Evolutionary conservation across 441 rosid genomes (phyloP).

Genomic region (Arabidopsis lyrata): DNA sequence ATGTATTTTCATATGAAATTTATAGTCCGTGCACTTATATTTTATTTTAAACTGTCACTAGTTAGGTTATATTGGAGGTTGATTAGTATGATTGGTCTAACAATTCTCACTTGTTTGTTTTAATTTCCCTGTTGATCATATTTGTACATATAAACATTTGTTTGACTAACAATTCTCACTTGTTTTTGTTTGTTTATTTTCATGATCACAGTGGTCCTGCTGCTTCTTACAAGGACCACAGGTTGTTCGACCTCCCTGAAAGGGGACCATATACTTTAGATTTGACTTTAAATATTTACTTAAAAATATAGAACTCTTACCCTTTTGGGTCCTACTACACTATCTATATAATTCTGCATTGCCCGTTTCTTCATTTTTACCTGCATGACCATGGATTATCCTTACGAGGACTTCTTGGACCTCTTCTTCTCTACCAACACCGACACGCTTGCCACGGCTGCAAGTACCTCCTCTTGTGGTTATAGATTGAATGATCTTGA

Average conservation of each 20-base stretch:
- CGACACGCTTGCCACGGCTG: constrained; percentile 48
- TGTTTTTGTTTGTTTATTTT: neutral
- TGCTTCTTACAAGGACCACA: constrained; percentile 42
- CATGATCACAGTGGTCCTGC: constrained; percentile 39
- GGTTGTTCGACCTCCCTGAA: constrained; percentile 25
- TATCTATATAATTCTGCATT: constrained; percentile 25
- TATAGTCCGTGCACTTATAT: constrained; percentile 16
- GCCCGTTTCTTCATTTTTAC: neutral
- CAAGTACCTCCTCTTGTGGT: constrained; percentile 50
- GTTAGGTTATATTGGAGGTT: neutral
- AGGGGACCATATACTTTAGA: constrained; percentile 37
- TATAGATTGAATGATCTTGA: constrained; percentile 64
- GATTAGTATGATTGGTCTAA: constrained; percentile 2
- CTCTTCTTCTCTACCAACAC: constrained; percentile 48
- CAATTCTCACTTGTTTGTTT: constrained; percentile 4
- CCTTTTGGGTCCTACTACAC: constrained; percentile 1
- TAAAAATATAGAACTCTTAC: neutral
- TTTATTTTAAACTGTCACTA: constrained; percentile 5
- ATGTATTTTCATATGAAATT: constrained; percentile 8
- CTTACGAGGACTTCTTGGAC: constrained; percentile 49
- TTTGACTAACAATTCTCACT: constrained; percentile 4
- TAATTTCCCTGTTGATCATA: neutral
- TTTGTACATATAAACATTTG: constrained; percentile 23
- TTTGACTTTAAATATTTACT: constrained; percentile 34
- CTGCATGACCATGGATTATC: constrained; percentile 61